Base-by-base conservation (phyloP, 768 basidiomycete species). In the Neoboletus magnificus region DNA sequence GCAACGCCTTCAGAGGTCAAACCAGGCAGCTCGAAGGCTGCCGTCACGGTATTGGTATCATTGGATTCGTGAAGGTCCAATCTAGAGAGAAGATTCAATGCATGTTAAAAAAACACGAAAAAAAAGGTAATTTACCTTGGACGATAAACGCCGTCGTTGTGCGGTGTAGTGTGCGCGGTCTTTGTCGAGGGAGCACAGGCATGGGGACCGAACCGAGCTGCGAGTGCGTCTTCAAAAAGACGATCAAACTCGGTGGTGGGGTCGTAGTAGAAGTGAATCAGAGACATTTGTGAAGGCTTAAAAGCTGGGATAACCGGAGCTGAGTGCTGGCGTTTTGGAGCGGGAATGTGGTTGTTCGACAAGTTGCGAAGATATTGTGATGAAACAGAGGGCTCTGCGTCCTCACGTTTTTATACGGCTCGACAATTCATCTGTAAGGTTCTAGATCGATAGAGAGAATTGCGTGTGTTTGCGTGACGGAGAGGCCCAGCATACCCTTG, bases 21-120 rank as follows among this genome's bases (percentile, higher is more conserved):
- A 10, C 83, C 82, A 5, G 83, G 82, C 2, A 82, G 67, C 61
- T 84, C 84, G 54, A 85, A 81, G 6, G 76, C 75, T 10, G 80
- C 81, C 3, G 77, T 80, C 27, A 82, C 75, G n/a, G 60, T 27
- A 27, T 27, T 27, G 27, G 27, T 27, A 27, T 27, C 3, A 3
- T 27, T 27, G 27, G 27, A 27, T 54, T 82, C 79, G 49, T 77
- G 71, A 2, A 84, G 51, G 58, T 84, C 76, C 72, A 83, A 61
- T 43, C 75, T 77, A 13, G 20, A 37, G 40, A 11, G 10, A 33
- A 1, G 3, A 2, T 39, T 53, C 5, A 33, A 9, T 29, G 12
- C 2, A 33, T 9, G 32, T 10, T 33, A 33, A 13, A 18, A 23
- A 12, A 6, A 18, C 9, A 22, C 18, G 4, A 2, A 5, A 3